A percentile compares a stretch with the other conserved stretches of the same genome.
Evolutionary conservation across 2,329 filamentous ascomycete genomes (phyloP).

Genomic region (Claviceps paspali): DNA sequence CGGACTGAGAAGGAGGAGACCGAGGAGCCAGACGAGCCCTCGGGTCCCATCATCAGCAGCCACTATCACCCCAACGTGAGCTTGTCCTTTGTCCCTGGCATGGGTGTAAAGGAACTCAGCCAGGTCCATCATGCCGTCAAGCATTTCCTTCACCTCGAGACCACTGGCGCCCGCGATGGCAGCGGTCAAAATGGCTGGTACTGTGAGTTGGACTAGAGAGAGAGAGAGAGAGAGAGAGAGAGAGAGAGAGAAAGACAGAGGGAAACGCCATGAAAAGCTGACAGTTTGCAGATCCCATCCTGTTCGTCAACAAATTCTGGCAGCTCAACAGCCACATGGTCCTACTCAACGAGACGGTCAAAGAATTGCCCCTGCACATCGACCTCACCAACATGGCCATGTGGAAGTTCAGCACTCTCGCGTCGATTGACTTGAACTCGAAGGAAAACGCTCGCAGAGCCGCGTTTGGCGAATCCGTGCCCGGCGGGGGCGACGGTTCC

Average conservation of each 20-base stretch:
- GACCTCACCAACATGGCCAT: constrained; percentile 65
- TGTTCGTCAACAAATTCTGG: constrained; percentile 96
- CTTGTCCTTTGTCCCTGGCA: constrained; percentile 70
- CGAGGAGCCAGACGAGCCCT: constrained; percentile 36
- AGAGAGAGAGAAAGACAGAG: too few species aligned
- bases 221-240: not conserved
- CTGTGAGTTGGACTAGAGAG: constrained; percentile 24
- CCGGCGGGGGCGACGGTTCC: constrained; percentile 72
- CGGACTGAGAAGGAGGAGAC: constrained; percentile 28
- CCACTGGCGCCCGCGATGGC: constrained; percentile 65
- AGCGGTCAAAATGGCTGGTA: constrained; percentile 89
- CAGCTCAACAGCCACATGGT: constrained; percentile 86
- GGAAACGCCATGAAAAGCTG: too few species aligned
- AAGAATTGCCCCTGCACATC: constrained; percentile 65
- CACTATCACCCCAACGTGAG: constrained; percentile 96
- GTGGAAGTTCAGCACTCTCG: constrained; percentile 83
- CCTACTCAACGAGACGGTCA: constrained; percentile 78
- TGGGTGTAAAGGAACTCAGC: constrained; percentile 53
- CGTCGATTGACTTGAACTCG: constrained; percentile 73
- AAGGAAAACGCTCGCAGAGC: constrained; percentile 70
- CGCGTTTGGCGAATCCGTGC: constrained; percentile 54
- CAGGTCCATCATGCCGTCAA: constrained; percentile 57
- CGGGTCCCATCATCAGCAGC: constrained; percentile 58
- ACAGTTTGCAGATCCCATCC: constrained; percentile 44
- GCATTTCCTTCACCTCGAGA: constrained; percentile 66